These are phyloP conservation scores for Penicillium sp. DNA, from an alignment of 2,329 filamentous ascomycete species.

Conservation along the genomic window DNA sequence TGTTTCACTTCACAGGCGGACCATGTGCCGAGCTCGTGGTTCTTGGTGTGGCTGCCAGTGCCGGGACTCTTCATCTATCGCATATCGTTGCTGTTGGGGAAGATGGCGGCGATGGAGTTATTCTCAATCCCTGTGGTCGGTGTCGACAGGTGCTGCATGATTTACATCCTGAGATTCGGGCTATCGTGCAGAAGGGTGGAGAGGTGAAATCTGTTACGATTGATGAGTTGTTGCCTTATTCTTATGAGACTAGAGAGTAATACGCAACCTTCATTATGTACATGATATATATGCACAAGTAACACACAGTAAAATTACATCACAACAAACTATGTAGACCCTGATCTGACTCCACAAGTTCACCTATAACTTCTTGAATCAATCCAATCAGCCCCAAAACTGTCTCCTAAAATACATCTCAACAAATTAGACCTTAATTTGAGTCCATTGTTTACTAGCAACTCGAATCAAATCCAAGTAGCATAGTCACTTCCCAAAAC, in stretches of 20 bases:
- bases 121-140: constrained; percentile 30
- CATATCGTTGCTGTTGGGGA: constrained; percentile 30
- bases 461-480: constrained; percentile 22
- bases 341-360: not conserved
- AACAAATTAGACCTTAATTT: no score
- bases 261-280: not conserved
- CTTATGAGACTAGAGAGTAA: not conserved
- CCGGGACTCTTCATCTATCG: constrained; percentile 21
- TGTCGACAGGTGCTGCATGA: constrained; percentile 31
- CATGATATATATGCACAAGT: not conserved
- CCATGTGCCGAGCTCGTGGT: constrained; percentile 33
- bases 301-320: not conserved
- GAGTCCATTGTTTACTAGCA: not conserved
- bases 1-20: constrained; percentile 31
- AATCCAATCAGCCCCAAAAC: constrained; percentile 22
- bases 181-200: constrained; percentile 18
- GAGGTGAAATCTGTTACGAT: not conserved
- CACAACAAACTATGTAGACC: not conserved
- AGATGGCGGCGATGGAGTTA: constrained; percentile 14
- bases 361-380: constrained; percentile 9
- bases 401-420: constrained; percentile 13
- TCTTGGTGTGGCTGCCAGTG: constrained; percentile 28
- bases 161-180: constrained; percentile 28
- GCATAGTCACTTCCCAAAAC: constrained; percentile 26
- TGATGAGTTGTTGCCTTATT: constrained; percentile 1